These are phyloP conservation scores for Malus fusca DNA, from an alignment of 306 rosid genomes.

Conservation along the genomic window DNA sequence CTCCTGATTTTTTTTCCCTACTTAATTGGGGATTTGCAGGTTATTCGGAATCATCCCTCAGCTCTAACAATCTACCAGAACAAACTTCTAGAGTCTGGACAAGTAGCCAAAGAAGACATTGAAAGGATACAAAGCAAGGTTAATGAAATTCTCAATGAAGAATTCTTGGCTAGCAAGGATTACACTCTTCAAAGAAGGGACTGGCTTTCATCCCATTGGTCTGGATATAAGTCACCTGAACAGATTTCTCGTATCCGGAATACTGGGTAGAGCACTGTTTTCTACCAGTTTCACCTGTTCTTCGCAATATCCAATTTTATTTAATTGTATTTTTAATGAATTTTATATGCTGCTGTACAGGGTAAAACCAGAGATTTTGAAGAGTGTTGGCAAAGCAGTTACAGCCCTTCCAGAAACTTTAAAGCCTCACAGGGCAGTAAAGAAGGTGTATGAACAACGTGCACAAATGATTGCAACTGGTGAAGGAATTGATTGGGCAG, in stretches of 20 bases:
- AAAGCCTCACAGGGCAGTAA: constrained; percentile 86
- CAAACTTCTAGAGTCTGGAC: constrained; percentile 72
- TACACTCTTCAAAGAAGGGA: constrained; percentile 83
- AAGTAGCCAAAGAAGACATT: constrained; percentile 56
- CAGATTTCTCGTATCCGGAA: constrained; percentile 87
- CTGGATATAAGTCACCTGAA: constrained; percentile 94
- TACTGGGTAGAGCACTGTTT: constrained; percentile 60
- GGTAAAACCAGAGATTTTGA: constrained; percentile 87
- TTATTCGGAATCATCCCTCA: constrained; percentile 76
- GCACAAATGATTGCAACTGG: constrained; percentile 92
- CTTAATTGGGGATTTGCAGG: constrained; percentile 33
- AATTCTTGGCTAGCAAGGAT: constrained; percentile 84
- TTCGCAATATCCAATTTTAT: background rate
- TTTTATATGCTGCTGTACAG: constrained; percentile 29
- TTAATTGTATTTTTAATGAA: background rate
- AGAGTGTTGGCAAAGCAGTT: constrained; percentile 88
- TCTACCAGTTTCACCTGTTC: constrained; percentile 2
- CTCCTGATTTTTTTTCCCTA: constrained; percentile 7
- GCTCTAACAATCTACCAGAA: constrained; percentile 79
- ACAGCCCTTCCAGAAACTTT: constrained; percentile 67
- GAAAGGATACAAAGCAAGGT: constrained; percentile 65
- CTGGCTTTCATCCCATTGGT: constrained; percentile 98
- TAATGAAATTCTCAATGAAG: constrained; percentile 70
- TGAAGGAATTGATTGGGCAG: constrained; percentile 94
- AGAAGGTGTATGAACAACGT: constrained; percentile 78